Base-by-base conservation (phyloP, 2,329 filamentous ascomycete genomes). In the Fusarium tricinctum region DNA sequence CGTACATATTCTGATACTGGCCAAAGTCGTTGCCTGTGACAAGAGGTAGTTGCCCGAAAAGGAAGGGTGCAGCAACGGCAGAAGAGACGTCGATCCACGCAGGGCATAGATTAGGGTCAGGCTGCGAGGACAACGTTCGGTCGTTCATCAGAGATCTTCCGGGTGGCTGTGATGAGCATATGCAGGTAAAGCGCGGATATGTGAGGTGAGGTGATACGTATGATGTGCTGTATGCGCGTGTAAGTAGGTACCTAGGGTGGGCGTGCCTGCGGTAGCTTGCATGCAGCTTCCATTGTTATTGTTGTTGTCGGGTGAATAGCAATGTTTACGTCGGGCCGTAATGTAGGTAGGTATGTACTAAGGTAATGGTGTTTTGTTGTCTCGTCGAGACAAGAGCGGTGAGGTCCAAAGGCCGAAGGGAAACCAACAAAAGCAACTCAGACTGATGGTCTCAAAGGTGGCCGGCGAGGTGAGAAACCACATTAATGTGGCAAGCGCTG, bases 101-200 rank as follows among this genome's bases (percentile, higher is more conserved):
- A 70, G 54, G 52, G 61, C 42, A 28, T 54, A 53, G 57, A 46
- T 57, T 57, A 33, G 55, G 66, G 56, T 42, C 48, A 62, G 59
- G 43, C 33, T 59, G 49, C 30, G 46, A 44, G 42, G 52, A 55
- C 45, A 33, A 52, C 26, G 20, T 63, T 60, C 45, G 58, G 46
- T 58, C 52, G 63, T 68, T 70, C 48, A 49, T 64, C 46, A 56
- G 44, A 51, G 66, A 69, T 69, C 65, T 71, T 69, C 63, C 66
- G 49, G 57, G 58, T 68, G 66, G 66, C 62, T 66, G 66, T 70
- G 66, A 70, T 70, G 66, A 19, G 53, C 66, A 70, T 70, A 67
- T 69, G 66, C 66, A 70, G 51, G 66, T 46, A 58, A 57, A 70
- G 48, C 9, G 66, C 57, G 58, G 51, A 69, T 66, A 64, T 59